Conservation (phyloP, 2,329 filamentous ascomycete species). For the Talaromyces funiculosus region DNA sequence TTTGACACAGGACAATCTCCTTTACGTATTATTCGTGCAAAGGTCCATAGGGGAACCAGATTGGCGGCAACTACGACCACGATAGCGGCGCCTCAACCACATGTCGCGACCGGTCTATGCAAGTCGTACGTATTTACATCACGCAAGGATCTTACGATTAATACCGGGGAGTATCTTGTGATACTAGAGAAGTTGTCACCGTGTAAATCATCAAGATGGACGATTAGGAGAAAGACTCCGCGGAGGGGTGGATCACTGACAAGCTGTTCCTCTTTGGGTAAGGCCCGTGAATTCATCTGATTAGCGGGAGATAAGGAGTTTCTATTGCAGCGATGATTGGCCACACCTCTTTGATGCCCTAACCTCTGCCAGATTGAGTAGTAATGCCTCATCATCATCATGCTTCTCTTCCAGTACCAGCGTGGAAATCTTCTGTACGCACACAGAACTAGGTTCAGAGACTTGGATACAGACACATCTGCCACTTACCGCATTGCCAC, state of each 20-base stretch:
- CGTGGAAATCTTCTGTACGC: background rate
- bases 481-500: background rate
- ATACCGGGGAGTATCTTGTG: background rate
- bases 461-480: background rate
- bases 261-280: background rate
- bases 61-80: background rate
- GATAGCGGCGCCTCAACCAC: background rate
- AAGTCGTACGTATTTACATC: background rate
- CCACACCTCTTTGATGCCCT: background rate
- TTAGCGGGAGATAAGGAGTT: constrained; percentile 1
- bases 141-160: background rate
- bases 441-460: background rate
- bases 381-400: background rate
- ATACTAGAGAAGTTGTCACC: no score
- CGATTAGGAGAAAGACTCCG: constrained; percentile 6
- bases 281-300: background rate
- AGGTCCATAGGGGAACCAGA: background rate
- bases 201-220: background rate
- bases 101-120: background rate
- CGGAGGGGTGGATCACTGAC: background rate
- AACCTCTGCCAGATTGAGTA: background rate
- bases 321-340: background rate
- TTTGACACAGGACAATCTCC: background rate
- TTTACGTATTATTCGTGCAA: background rate
- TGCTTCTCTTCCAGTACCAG: background rate